Evolutionary conservation across 179 eudicot species (phyloP).

Genomic region (Drosera spatulata): DNA sequence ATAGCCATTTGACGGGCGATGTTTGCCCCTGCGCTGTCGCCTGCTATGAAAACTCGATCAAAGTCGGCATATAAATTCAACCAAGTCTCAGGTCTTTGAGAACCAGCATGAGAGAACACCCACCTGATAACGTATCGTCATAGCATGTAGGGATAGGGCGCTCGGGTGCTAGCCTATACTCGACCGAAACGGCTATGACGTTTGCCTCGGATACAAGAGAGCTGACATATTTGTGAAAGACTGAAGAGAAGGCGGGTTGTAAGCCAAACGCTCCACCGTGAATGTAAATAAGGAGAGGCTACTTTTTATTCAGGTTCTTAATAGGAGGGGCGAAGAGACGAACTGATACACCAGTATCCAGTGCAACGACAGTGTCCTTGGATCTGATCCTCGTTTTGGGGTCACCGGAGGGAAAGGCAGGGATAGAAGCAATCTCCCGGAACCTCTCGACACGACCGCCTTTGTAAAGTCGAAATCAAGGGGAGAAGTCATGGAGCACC

Average conservation of each 20-base stretch:
- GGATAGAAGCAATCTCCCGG: conserved; percentile 2
- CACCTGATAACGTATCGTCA: conserved; percentile 27
- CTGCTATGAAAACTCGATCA: conserved; percentile 19
- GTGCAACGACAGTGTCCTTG: conserved; percentile 13
- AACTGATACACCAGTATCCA: conserved; percentile 7
- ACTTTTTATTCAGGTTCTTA: conserved; percentile 6
- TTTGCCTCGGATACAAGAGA: conserved; percentile 17
- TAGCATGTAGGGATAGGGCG: conserved; percentile 19
- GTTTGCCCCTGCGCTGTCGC: conserved; percentile 37
- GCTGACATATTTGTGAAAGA: conserved; percentile 13
- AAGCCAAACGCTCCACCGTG: conserved; percentile 40
- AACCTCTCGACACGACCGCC: conserved; percentile 17
- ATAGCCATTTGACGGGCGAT: conserved; percentile 26
- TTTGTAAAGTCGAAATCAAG: conserved; percentile 20
- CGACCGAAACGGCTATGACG: conserved; percentile 19
- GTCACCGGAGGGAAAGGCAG: conserved; percentile 12
- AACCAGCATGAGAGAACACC: conserved; percentile 14
- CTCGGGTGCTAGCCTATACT: conserved; percentile 35
- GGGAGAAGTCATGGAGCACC: conserved; percentile 17
- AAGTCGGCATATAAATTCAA: conserved; percentile 16
- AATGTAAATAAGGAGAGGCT: conserved; percentile 24
- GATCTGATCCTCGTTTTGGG: conserved; percentile 21
- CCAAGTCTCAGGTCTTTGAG: conserved; percentile 15
- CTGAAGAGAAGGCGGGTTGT: conserved; percentile 14
- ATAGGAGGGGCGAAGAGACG: conserved; percentile 26